Evolutionary conservation across 176 grass and related monocot genomes (phyloP).

Genomic region (Aegilops umbellulata): DNA sequence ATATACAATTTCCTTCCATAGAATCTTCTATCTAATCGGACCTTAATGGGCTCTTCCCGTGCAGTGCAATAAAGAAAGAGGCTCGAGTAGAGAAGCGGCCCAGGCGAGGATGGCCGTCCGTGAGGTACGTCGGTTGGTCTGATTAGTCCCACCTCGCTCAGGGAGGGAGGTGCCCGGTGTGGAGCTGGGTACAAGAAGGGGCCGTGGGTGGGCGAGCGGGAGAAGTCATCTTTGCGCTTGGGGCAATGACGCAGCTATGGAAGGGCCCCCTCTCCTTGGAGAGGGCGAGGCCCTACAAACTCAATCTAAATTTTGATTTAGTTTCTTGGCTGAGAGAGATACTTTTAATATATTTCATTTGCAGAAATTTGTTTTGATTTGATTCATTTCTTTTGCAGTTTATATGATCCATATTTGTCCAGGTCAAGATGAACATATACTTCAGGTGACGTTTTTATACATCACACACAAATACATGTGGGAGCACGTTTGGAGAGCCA

Average conservation of each 20-base stretch:
- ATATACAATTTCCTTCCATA: not conserved
- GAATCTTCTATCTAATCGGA: not conserved
- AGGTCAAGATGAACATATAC: too few relatives aligned
- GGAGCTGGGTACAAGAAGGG: not conserved
- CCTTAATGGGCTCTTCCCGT: not conserved
- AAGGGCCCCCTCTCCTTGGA: too few relatives aligned
- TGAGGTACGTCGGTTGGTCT: not conserved
- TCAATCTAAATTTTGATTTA: too few relatives aligned
- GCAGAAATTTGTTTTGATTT: too few relatives aligned
- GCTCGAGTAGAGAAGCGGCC: not conserved
- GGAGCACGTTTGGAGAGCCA: too few relatives aligned
- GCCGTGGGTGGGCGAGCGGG: rapidly evolving
- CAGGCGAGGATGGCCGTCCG: not conserved
- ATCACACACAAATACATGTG: too few relatives aligned
- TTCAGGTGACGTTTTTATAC: too few relatives aligned
- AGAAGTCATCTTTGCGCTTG: conserved; percentile 62
- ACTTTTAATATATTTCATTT: too few relatives aligned
- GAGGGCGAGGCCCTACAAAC: too few relatives aligned
- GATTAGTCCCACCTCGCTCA: conserved; percentile 27
- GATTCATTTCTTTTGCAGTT: too few relatives aligned
- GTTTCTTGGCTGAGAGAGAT: too few relatives aligned
- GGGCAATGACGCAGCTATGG: conserved; percentile 98
- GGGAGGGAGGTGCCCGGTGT: rapidly evolving
- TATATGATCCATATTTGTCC: too few relatives aligned
- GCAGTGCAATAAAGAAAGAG: not conserved